These are phyloP conservation scores for Salix caprea DNA, from an alignment of 345 rosid species.

Conservation along the genomic window DNA sequence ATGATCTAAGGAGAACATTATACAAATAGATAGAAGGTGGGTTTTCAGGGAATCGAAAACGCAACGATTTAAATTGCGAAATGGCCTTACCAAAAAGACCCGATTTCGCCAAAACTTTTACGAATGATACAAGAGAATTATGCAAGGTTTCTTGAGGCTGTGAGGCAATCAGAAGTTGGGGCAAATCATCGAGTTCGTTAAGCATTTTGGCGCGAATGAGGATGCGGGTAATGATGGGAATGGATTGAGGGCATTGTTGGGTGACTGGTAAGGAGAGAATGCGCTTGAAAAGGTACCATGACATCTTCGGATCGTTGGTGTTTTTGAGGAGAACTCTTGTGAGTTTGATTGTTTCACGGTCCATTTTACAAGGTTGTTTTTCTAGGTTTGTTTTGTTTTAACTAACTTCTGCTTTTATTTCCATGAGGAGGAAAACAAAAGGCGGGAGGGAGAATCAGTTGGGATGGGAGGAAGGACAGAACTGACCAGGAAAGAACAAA, in stretches of 20 bases:
- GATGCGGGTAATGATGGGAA: conserved; percentile 58
- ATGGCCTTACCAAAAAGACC: conserved; percentile 46
- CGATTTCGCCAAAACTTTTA: conserved; percentile 47
- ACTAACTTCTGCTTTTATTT: too few relatives aligned
- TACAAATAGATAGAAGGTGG: conserved; percentile 50
- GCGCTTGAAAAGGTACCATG: conserved; percentile 86
- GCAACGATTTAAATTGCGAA: conserved; percentile 50
- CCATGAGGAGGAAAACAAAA: too few relatives aligned
- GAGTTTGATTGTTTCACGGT: conserved; percentile 41
- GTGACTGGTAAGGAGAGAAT: conserved; percentile 39
- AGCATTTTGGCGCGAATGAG: conserved; percentile 61
- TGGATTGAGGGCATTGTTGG: conserved; percentile 20
- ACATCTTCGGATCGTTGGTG: conserved; percentile 60
- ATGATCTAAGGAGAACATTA: conserved; percentile 54
- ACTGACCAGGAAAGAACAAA: too few relatives aligned
- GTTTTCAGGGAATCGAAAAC: conserved; percentile 45
- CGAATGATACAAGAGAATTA: conserved; percentile 41
- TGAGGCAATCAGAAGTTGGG: conserved; percentile 42
- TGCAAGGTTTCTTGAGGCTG: conserved; percentile 14
- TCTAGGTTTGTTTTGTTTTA: too few relatives aligned
- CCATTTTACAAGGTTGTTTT: conserved; percentile 31
- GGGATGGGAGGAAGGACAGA: too few relatives aligned
- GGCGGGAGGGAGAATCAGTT: too few relatives aligned
- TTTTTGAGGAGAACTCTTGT: conserved; percentile 57
- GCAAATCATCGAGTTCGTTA: conserved; percentile 63